A percentile compares a stretch with the other conserved stretches of the same genome.
Evolutionary conservation across 352 stramenopile species (phyloP).

Genomic region (Albugo laibachii): DNA sequence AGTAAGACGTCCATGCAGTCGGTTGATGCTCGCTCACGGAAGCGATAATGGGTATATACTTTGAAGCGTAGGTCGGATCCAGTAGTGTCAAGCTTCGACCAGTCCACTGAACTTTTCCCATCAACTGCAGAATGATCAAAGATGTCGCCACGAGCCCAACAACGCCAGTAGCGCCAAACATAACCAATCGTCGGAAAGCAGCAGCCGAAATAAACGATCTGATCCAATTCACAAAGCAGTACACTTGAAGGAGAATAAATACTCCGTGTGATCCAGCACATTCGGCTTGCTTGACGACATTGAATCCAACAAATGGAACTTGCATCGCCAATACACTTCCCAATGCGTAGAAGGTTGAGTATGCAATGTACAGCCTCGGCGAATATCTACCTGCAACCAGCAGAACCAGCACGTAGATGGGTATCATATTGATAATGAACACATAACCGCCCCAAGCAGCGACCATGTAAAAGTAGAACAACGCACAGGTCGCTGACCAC

Average conservation of each 20-base stretch:
- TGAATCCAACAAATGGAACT: conserved; percentile 95
- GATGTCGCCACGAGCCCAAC: conserved; percentile 27
- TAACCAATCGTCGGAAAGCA: conserved; percentile 55
- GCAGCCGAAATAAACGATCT: conserved; percentile 49
- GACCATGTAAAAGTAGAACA: conserved; percentile 97
- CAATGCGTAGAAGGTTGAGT: conserved; percentile 94
- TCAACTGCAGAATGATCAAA: conserved; percentile 61
- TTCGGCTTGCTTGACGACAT: conserved; percentile 83
- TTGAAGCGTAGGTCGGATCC: conserved; percentile 83
- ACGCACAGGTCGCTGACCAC: conserved; percentile 49
- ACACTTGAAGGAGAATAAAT: conserved; percentile 86
- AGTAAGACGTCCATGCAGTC: conserved; percentile 87
- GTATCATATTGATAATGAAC: conserved; percentile 99
- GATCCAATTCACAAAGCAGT: conserved; percentile 56
- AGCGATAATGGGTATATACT: conserved; percentile 90
- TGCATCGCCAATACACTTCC: conserved; percentile 93
- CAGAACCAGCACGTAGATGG: conserved; percentile 88
- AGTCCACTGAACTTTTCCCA: conserved; percentile 79
- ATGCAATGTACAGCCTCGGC: conserved; percentile 90
- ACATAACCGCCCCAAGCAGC: conserved; percentile 94
- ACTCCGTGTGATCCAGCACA: conserved; percentile 74
- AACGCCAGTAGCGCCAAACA: conserved; percentile 29
- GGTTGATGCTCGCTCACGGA: conserved; percentile 88
- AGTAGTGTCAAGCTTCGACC: conserved; percentile 79
- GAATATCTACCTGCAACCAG: conserved; percentile 86